A percentile compares a stretch with the other conserved stretches of the same genome.
These are phyloP conservation scores for Chalciporus sp. DNA, from an alignment of 1,284 basidiomycete species.

Conservation along the genomic window DNA sequence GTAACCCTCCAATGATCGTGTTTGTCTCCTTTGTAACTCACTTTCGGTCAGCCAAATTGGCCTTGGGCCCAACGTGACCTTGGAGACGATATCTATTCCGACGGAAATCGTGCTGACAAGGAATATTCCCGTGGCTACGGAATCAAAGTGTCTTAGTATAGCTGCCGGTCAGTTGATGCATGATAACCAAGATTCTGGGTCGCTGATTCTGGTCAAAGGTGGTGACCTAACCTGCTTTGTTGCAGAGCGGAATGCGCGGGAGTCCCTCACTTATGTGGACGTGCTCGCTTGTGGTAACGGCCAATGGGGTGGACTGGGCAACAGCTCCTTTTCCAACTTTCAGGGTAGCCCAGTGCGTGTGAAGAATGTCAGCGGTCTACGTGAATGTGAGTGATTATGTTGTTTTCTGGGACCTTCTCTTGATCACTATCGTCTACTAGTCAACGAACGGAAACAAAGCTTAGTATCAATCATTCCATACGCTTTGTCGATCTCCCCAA, in stretches of 20 bases:
- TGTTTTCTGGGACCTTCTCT: constrained; percentile 1
- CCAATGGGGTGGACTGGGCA: constrained; percentile 86
- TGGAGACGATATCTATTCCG: constrained; percentile 80
- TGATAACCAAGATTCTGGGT: not conserved
- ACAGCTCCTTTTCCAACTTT: constrained; percentile 64
- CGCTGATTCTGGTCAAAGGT: constrained; percentile 41
- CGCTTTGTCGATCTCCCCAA: constrained; percentile 72
- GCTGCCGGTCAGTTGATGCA: constrained; percentile 56
- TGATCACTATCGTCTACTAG: constrained; percentile 39
- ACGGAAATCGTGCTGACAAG: constrained; percentile 82
- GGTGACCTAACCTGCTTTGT: constrained; percentile 81
- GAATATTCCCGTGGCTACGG: constrained; percentile 53
- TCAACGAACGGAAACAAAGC: constrained; percentile 63
- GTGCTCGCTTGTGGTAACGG: constrained; percentile 85
- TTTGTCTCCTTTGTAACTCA: constrained; percentile 1
- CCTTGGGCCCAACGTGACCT: constrained; percentile 67
- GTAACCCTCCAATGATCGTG: constrained; percentile 38
- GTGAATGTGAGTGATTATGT: constrained; percentile 66
- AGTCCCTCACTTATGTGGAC: constrained; percentile 56
- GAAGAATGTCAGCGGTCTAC: constrained; percentile 81
- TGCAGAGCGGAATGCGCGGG: constrained; percentile 59
- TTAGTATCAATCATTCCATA: constrained; percentile 73
- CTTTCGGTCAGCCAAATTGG: constrained; percentile 71
- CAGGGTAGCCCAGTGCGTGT: constrained; percentile 75
- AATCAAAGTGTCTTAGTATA: constrained; percentile 66